A percentile compares a stretch with the other conserved stretches of the same genome.
These are phyloP conservation scores for Gelatoporia subvermispora DNA, from an alignment of 768 basidiomycete species.

Conservation along the genomic window DNA sequence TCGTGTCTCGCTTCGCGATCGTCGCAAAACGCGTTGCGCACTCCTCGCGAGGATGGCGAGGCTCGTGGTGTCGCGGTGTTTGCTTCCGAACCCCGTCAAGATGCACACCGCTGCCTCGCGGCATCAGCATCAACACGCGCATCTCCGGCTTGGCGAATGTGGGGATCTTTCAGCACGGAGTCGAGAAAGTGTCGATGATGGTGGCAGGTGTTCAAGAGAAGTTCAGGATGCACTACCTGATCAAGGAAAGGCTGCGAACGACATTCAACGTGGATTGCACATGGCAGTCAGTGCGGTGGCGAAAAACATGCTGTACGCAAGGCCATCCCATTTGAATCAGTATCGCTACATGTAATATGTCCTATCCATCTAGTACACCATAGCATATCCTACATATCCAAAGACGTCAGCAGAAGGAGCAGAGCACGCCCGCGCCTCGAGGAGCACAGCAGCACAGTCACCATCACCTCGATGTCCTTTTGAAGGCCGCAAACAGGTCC, in stretches of 20 bases:
- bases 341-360: too few relatives aligned
- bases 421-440: neutral
- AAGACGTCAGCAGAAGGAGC: slow-evolving; percentile 1
- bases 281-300: too few relatives aligned
- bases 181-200: neutral
- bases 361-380: too few relatives aligned
- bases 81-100: slow-evolving; percentile 2
- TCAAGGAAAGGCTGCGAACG: too few relatives aligned
- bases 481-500: slow-evolving; percentile 20
- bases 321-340: too few relatives aligned
- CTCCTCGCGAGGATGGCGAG: neutral
- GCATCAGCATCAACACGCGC: slow-evolving; percentile 17
- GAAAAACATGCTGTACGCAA: too few relatives aligned
- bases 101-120: slow-evolving; percentile 19
- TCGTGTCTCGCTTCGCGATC: neutral
- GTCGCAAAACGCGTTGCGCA: too few relatives aligned
- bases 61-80: neutral
- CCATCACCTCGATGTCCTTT: slow-evolving; percentile 8
- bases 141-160: slow-evolving; percentile 5
- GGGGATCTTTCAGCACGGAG: too few relatives aligned
- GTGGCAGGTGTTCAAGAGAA: too few relatives aligned
- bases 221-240: too few relatives aligned
- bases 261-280: too few relatives aligned
- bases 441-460: neutral
- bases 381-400: too few relatives aligned